Evolutionary conservation across 345 rosid species (phyloP), one percentile per base, ranked within the genome.

Genomic region (Anastatica hierochuntica): DNA sequence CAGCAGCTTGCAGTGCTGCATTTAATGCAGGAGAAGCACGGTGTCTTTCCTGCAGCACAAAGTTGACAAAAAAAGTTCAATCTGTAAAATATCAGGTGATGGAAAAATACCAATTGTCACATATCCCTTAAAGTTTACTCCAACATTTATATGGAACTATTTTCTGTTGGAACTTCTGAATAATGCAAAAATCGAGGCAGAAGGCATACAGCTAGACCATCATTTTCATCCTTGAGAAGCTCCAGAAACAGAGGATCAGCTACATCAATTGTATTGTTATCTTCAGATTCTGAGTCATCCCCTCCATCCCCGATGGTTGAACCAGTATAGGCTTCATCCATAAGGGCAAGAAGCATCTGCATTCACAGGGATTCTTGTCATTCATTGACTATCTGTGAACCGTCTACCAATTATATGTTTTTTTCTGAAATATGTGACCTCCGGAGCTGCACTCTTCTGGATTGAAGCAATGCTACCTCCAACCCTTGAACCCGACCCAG

Each of bases 311-410:
- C 95, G 9, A 92, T 83, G 61, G 90, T 84, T 46, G 96, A 92
- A 74, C 98, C 98, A 38, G 95, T 88, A 67, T 92, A 92, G 20
- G 98, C 98, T 71, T 92, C 98, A 78, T 92, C 96, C 98, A 92
- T 92, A 63, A 92, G 92, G 29, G 88, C 94, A 74, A 88, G 90
- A 47, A 92, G 77, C 96, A 92, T 88, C 96, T 87, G 82, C 57
- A 63, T 49, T 49, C 52, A 75, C 9, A 21, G 31, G 43, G 15
- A 53, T 21, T 43, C 29, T 17, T 60, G 45, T 40, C 44, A 51
- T 45, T 29, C 34, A 53, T 13, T 20, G 33, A 62, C n/a, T 9
- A 53, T 35, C 11, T 8, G 19, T 42, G 26, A 37, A 43, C 38
- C 52, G 42, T 67, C 54, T 42, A 63, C 27, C 24, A 46, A 11